Evolutionary conservation across 371 early-diverging fungal genomes (phyloP), one percentile per base, ranked within the genome.

Genomic region (Apophysomyces variabilis): DNA sequence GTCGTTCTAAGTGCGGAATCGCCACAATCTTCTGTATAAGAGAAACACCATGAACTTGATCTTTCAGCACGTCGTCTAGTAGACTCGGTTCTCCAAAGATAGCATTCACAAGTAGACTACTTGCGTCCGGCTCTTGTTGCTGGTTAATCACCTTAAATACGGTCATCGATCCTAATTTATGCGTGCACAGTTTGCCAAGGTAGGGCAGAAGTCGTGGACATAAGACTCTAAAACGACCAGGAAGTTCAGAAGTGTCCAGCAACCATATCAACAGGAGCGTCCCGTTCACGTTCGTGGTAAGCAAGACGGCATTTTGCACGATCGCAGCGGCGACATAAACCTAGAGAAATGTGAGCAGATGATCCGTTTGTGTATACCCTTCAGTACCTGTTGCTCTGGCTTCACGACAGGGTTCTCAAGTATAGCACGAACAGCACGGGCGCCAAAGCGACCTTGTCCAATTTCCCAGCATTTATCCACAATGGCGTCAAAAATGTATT

Each of bases 281-380:
- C 12, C 98, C 98, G 68, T 98, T 96, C 26, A 94, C 82, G 70
- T 95, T 93, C 61, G 92, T 94, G 0, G 90, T 82, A 43, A 98
- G 77, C 18, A 88, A 74, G 21, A 93, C 80, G 0, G 92, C 90
- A 63, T 95, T 88, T 64, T 90, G 90, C 14, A 94, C 90, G 66
- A 98, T 85, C 9, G 95, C 90, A 18, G 92, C 87, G 4, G 96
- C 94, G 3, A 95, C 94, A 43, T 92, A 88, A 82, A 92, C 92
- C 87, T 92, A 65, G n/a, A 18, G 37, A 64, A 38, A 37, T 14
- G 59, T 32, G 13, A 39, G 39, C 37, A 59, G 3, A 56, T 13
- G 6, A 16, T n/a, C 7, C 21, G 4, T 39, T 14, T 60, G 0
- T 16, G 12, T 13, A 54, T 36, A 16, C 4, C 59, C 11, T 21